Conservation (phyloP, 1,284 basidiomycete species). For the Sphaerobolus stellatus region DNA sequence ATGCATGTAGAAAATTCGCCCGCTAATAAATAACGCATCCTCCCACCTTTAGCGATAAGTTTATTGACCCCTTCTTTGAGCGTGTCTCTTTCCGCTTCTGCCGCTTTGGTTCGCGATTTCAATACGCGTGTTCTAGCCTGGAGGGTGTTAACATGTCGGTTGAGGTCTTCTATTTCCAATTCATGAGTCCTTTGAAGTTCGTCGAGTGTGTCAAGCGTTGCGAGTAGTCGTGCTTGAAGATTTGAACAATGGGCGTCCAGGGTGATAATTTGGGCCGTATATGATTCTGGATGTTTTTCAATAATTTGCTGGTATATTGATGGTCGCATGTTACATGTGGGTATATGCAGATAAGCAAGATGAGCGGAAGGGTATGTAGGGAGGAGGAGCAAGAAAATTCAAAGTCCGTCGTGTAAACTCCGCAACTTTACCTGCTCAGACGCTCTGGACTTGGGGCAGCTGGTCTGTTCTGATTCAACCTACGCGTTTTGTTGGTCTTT, state of each 20-base stretch:
- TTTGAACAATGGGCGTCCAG: slow-evolving; percentile 31
- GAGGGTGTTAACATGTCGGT: slow-evolving; percentile 27
- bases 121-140: not conserved
- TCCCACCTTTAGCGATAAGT: slow-evolving; percentile 58
- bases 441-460: too few relatives aligned
- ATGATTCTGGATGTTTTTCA: not conserved
- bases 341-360: too few relatives aligned
- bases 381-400: not conserved
- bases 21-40: slow-evolving; percentile 6
- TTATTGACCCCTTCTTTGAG: slow-evolving; percentile 51
- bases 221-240: slow-evolving; percentile 47
- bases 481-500: too few relatives aligned
- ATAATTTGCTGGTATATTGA: not conserved
- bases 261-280: slow-evolving; percentile 1
- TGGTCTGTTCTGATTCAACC: too few relatives aligned
- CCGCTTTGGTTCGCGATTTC: slow-evolving; percentile 30
- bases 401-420: too few relatives aligned
- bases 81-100: slow-evolving; percentile 53
- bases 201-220: slow-evolving; percentile 54
- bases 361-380: not conserved
- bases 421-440: too few relatives aligned
- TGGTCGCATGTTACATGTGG: too few relatives aligned
- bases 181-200: slow-evolving; percentile 39
- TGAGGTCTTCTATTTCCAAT: slow-evolving; percentile 39
- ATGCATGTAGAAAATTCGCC: not conserved